Conservation (phyloP, 2,329 filamentous ascomycete genomes). For the Parascedosporium putredinis region DNA sequence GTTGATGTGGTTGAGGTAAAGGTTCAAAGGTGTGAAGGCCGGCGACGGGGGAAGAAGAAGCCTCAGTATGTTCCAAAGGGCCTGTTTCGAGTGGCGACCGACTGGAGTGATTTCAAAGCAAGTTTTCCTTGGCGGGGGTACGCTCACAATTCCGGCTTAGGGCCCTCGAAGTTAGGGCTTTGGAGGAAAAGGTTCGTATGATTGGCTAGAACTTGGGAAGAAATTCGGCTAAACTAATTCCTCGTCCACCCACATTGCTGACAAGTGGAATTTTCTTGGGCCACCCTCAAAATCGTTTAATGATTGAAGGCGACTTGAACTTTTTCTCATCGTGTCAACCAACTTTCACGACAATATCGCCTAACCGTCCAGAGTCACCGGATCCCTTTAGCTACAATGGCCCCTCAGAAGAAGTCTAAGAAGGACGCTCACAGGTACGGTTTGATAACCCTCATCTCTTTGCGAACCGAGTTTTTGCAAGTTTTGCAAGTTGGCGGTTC, state of each 20-base stretch:
- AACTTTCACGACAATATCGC: constrained; percentile 19
- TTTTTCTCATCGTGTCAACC: constrained; percentile 13
- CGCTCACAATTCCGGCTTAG: not conserved
- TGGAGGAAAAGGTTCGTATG: not conserved
- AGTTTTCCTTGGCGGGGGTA: constrained; percentile 11
- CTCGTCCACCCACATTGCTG: constrained; percentile 4
- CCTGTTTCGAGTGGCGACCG: constrained; percentile 17
- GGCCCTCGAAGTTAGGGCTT: constrained; percentile 8
- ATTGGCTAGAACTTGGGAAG: not conserved
- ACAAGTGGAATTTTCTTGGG: constrained; percentile 3
- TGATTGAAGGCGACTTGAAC: constrained; percentile 10
- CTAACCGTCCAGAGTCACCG: constrained; percentile 18
- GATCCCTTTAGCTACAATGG: constrained; percentile 47
- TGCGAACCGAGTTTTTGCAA: no score
- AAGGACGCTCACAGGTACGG: constrained; percentile 63
- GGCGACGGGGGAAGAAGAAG: constrained; percentile 12
- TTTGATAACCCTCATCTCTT: no score
- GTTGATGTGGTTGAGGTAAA: constrained; percentile 22
- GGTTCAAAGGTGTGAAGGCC: constrained; percentile 11
- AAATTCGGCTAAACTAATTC: not conserved
- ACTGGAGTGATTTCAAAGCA: constrained; percentile 47
- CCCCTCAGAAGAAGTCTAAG: constrained; percentile 67
- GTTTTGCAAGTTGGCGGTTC: not conserved
- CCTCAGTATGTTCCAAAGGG: constrained; percentile 1
- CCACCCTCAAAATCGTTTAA: constrained; percentile 8